Percentiles rank a stretch among this genome's conserved stretches.
Conservation (phyloP, 1,139 yeast genomes). For the Debaryomyces sp. region DNA sequence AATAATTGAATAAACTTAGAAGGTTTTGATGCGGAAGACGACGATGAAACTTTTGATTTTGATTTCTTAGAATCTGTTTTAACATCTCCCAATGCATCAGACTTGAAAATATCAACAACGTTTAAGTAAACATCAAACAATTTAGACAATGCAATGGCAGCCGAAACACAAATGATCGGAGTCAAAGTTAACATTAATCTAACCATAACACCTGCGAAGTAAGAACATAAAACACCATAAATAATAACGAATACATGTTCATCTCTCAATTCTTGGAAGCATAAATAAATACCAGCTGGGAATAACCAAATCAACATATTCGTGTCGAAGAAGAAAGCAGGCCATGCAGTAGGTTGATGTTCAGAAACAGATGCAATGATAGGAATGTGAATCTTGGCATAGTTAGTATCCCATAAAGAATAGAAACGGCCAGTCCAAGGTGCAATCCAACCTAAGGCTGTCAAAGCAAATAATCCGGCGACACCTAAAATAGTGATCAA, state of each 20-base stretch:
- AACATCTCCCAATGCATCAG: constrained; percentile 12
- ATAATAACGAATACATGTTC: constrained; percentile 93
- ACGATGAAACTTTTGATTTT: constrained; percentile 9
- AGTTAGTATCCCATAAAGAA: constrained; percentile 96
- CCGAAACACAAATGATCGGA: constrained; percentile 90
- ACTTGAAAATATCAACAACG: constrained; percentile 49
- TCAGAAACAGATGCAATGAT: constrained; percentile 98
- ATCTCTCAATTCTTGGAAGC: constrained; percentile 86
- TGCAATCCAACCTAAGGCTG: constrained; percentile 91
- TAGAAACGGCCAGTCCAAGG: constrained; percentile 99
- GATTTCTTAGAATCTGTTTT: constrained; percentile 10
- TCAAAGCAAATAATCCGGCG: constrained; percentile 72
- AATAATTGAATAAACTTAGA: constrained; percentile 41
- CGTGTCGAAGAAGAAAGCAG: constrained; percentile 94
- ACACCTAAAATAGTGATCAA: constrained; percentile 64
- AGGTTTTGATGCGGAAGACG: constrained; percentile 15
- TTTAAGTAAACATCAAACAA: constrained; percentile 83
- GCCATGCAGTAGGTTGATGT: constrained; percentile 99
- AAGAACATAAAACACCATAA: constrained; percentile 88
- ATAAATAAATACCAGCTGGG: constrained; percentile 94
- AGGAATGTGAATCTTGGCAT: constrained; percentile 97
- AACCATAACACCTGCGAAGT: constrained; percentile 99
- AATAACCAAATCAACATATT: constrained; percentile 94
- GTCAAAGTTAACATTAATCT: constrained; percentile 96
- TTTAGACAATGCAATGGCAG: constrained; percentile 84